Conservation (phyloP, 192 early-diverging fungal species). For the Coemansia sp. region DNA sequence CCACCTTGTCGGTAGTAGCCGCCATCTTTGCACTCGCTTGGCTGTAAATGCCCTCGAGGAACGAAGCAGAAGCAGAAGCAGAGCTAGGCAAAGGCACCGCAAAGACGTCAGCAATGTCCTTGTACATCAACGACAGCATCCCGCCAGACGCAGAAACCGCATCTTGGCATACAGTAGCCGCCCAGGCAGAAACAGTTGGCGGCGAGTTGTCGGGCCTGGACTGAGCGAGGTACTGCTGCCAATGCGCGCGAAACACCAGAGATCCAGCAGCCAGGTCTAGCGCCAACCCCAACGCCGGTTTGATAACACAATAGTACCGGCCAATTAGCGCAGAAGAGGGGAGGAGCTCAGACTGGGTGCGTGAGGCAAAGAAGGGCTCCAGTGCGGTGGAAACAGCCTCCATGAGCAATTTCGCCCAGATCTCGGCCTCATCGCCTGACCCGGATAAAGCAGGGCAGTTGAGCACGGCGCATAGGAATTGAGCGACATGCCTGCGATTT, state of each 20-base stretch:
- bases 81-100: not conserved
- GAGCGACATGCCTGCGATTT: slow-evolving; percentile 4
- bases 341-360: not conserved
- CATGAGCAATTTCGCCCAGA: slow-evolving; percentile 2
- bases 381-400: not conserved
- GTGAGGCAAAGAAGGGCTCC: not conserved
- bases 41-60: not conserved
- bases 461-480: slow-evolving; percentile 16
- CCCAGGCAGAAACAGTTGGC: not conserved
- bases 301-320: slow-evolving; percentile 23
- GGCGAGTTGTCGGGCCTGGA: no score
- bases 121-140: not conserved
- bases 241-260: not conserved
- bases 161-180: not conserved
- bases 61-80: not conserved
- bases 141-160: not conserved
- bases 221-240: not conserved
- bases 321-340: not conserved
- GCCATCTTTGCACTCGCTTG: not conserved
- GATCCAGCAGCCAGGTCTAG: not conserved
- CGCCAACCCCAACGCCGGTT: slow-evolving; percentile 4
- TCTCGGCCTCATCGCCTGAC: not conserved
- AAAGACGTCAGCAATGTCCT: slow-evolving; percentile 2
- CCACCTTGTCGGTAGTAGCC: not conserved
- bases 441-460: not conserved